Percentiles rank a stretch among this genome's conserved stretches.
Conservation (phyloP, 2,329 filamentous ascomycete species). For the Diatrype stigma region DNA sequence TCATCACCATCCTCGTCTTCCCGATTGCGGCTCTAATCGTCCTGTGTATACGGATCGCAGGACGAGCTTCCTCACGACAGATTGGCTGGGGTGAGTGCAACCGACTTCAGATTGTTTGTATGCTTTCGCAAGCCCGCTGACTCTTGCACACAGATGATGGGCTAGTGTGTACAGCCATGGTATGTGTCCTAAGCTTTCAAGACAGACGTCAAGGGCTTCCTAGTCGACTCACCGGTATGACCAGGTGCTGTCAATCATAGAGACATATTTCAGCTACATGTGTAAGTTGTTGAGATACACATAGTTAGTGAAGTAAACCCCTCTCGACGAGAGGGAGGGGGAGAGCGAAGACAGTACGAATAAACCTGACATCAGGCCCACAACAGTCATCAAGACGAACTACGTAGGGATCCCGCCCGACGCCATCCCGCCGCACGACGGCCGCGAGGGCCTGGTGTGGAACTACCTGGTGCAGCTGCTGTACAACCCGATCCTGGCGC, state of each 20-base stretch:
- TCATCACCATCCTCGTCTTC: slow-evolving; percentile 11
- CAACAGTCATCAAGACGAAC: slow-evolving; percentile 19
- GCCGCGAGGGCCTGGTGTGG: slow-evolving; percentile 21
- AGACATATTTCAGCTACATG: slow-evolving; percentile 20
- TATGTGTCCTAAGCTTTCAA: slow-evolving; percentile 1
- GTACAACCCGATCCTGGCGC: slow-evolving; percentile 42
- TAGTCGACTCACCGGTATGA: slow-evolving; percentile 2
- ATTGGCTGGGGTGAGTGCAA: slow-evolving; percentile 15
- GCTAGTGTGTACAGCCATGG: slow-evolving; percentile 19
- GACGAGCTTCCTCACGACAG: slow-evolving; percentile 15
- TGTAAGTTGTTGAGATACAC: slow-evolving; percentile 7
- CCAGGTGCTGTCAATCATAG: slow-evolving; percentile 16
- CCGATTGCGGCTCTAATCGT: slow-evolving; percentile 16
- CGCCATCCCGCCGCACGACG: slow-evolving; percentile 18
- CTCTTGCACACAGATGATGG: slow-evolving; percentile 12
- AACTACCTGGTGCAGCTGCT: slow-evolving; percentile 36
- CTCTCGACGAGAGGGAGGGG: neutral
- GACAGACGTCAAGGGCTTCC: neutral
- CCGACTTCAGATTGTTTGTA: neutral
- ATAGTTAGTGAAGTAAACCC: neutral
- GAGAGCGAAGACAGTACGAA: no score
- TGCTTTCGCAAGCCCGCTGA: slow-evolving; percentile 1
- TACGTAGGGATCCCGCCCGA: slow-evolving; percentile 16
- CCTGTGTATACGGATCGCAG: slow-evolving; percentile 14
- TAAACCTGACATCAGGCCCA: no score